Percentiles rank a stretch among this genome's conserved stretches.
Evolutionary conservation across 2,329 filamentous ascomycete species (phyloP).

Genomic region (Didymella sp.): DNA sequence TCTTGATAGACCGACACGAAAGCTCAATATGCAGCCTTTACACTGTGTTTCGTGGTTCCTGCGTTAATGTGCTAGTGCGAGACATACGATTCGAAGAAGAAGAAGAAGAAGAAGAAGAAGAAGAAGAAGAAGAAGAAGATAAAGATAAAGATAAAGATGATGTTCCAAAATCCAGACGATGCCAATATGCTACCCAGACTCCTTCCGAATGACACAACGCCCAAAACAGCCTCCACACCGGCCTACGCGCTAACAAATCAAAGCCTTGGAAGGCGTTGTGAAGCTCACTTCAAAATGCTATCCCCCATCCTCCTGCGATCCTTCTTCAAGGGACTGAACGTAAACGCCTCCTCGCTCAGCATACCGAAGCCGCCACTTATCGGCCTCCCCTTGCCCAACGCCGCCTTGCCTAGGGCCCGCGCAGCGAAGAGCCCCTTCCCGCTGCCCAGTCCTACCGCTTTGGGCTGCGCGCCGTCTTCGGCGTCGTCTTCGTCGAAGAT

Average conservation of each 20-base stretch:
- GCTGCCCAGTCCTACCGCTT: slow-evolving; percentile 36
- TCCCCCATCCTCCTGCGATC: slow-evolving; percentile 39
- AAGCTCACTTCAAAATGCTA: slow-evolving; percentile 36
- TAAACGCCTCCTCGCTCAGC: slow-evolving; percentile 49
- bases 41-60: no score
- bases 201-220: neutral
- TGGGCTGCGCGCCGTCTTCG: slow-evolving; percentile 44
- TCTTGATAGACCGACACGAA: no score
- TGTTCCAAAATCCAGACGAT: no score
- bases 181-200: no score
- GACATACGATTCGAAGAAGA: no score
- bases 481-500: slow-evolving; percentile 64
- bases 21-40: no score
- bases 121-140: no score
- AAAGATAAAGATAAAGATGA: no score
- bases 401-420: slow-evolving; percentile 46
- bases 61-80: no score
- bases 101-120: no score
- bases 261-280: neutral
- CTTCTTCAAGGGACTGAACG: slow-evolving; percentile 52
- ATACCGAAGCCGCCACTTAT: slow-evolving; percentile 47
- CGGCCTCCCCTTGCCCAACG: slow-evolving; percentile 40
- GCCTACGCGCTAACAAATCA: neutral
- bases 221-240: no score
- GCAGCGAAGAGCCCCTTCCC: slow-evolving; percentile 49